Base-by-base conservation (phyloP, 352 stramenopile genomes). In the Globisporangium cylindrosporum region DNA sequence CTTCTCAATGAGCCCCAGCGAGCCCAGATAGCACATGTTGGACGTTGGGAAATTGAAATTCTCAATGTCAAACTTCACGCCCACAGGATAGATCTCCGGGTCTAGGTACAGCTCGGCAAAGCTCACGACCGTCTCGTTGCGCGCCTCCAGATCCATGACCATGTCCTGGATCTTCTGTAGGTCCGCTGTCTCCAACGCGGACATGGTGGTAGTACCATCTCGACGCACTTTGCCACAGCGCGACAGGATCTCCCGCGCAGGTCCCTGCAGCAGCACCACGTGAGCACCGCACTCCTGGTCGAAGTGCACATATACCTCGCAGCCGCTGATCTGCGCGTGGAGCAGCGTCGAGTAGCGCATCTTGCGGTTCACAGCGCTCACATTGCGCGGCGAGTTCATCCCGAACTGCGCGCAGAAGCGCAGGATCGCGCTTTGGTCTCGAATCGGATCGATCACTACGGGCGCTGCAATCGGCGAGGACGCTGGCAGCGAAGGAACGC, bases 241-340 rank as follows among this genome's bases (percentile, higher is more conserved):
- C 4, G 77, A 86, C 1, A 88, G 59, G 12, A 88, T 79, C 71
- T 88, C 80, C 1, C 75, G 77, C 6, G 75, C 73, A 2, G 80
- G 76, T 1, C 80, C 80, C 56, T 84, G 73, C 0, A 88, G 69
- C 0, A 88, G 61, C 32, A 88, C 80, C 4, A 88, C 77, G 20
- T 88, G 76, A 1, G 76, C 75, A 3, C 77, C 69, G 27, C 76
- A 73, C 51, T 88, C 75, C 57, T 80, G 73, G 36, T 88, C 80
- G 63, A 88, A 88, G 64, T 88, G 80, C 22, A 88, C 80, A 49
- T 84, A 81, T 25, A 88, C 74, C 49, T 85, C 76, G 46, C 80
- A 88, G 4, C 76, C 71, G 48, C 80, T 88, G 38, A 88, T 70
- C 24, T 82, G 73, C 5, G 75, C 74, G 38, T 80, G 73, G 4